These are phyloP conservation scores for Tremellales sp. DNA, from an alignment of 1,284 basidiomycete species.

Conservation along the genomic window DNA sequence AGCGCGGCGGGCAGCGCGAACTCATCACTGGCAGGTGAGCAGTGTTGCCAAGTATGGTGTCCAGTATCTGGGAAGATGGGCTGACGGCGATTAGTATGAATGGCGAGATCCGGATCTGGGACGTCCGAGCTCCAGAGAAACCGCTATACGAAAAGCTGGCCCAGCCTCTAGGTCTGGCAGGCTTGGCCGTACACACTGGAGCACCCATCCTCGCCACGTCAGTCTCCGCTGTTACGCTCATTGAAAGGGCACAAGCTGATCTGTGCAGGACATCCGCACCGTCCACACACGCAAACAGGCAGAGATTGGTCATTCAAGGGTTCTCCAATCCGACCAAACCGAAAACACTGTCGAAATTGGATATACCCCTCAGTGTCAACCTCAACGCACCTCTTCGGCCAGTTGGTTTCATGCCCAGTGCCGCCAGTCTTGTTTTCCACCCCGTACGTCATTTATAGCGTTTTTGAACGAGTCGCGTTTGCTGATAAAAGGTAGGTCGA, in stretches of 20 bases:
- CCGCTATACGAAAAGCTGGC: conserved; percentile 65
- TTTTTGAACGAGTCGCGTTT: not conserved
- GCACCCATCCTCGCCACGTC: conserved; percentile 83
- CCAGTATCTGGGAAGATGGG: not conserved
- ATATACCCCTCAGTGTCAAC: conserved; percentile 34
- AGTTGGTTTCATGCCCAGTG: conserved; percentile 39
- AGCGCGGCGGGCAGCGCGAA: conserved; percentile 67
- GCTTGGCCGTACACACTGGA: conserved; percentile 82
- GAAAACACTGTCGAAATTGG: conserved; percentile 32
- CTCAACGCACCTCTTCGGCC: conserved; percentile 16
- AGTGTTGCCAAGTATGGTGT: not conserved
- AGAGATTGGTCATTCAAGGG: conserved; percentile 44
- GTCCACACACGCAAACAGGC: conserved; percentile 30
- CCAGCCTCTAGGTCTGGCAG: conserved; percentile 69
- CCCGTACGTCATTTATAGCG: conserved; percentile 33
- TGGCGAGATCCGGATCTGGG: conserved; percentile 90
- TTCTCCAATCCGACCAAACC: conserved; percentile 37
- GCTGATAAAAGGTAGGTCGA: conserved; percentile 36
- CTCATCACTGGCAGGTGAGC: conserved; percentile 80
- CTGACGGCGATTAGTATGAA: conserved; percentile 62
- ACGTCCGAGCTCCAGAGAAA: conserved; percentile 66
- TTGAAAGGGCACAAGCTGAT: not conserved
- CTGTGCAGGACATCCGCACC: conserved; percentile 32
- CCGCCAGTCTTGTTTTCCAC: conserved; percentile 46
- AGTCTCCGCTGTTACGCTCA: conserved; percentile 43